Conservation (phyloP, 768 basidiomycete species). For the Mycena capillaripes region DNA sequence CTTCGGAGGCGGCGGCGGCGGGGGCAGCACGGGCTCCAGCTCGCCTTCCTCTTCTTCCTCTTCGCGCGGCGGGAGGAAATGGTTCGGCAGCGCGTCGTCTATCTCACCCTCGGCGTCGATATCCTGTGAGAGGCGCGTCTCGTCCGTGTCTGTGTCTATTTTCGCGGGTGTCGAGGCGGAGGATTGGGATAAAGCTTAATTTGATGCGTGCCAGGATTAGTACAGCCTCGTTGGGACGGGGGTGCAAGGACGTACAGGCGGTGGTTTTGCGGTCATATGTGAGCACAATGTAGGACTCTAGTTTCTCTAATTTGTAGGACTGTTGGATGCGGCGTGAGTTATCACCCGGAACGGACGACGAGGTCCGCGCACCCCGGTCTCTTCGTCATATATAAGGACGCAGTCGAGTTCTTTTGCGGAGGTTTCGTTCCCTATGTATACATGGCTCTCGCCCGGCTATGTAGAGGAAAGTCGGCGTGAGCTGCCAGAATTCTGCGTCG, state of each 20-base stretch:
- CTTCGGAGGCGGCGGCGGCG: constrained; percentile 44
- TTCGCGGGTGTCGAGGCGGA: constrained; percentile 43
- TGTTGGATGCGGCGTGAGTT: constrained; percentile 46
- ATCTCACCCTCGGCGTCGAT: constrained; percentile 50
- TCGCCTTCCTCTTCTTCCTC: constrained; percentile 55
- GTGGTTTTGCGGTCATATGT: constrained; percentile 63
- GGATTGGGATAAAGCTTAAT: constrained; percentile 41
- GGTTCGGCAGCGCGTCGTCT: constrained; percentile 56
- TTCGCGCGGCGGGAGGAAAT: constrained; percentile 42
- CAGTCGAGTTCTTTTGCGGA: constrained; percentile 80
- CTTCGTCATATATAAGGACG: constrained; percentile 86
- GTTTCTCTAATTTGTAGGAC: constrained; percentile 82
- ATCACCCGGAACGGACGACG: neutral
- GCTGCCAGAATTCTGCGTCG: constrained; percentile 1
- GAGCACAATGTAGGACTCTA: constrained; percentile 75
- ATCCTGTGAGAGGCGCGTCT: constrained; percentile 40
- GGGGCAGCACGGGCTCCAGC: constrained; percentile 41
- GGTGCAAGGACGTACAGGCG: constrained; percentile 12
- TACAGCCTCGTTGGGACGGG: constrained; percentile 19
- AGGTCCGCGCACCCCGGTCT: constrained; percentile 66
- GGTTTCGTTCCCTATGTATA: constrained; percentile 71
- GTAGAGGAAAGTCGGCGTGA: constrained; percentile 11
- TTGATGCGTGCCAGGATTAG: constrained; percentile 19
- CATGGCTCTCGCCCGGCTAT: constrained; percentile 68
- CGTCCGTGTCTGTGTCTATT: constrained; percentile 23